Conservation (phyloP, 495 filamentous ascomycete genomes). For the Penicillium simplicissimum region DNA sequence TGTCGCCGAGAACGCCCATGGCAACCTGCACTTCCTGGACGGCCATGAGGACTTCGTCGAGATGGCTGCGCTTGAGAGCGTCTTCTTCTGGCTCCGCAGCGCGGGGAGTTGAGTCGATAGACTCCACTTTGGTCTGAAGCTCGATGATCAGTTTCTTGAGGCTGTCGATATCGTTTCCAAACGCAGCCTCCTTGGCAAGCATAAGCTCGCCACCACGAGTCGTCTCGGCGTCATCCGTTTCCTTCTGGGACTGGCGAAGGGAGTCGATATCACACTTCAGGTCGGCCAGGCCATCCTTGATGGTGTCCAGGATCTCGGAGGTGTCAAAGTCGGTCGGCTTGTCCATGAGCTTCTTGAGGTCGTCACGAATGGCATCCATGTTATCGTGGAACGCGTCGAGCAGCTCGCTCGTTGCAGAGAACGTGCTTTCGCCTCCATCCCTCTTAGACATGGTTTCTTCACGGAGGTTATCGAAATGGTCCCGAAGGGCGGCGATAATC, state of each 20-base stretch:
- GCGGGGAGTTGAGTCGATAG: constrained; percentile 64
- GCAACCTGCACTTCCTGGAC: constrained; percentile 60
- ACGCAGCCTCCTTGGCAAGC: constrained; percentile 50
- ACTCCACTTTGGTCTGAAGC: constrained; percentile 79
- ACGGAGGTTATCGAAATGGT: constrained; percentile 67
- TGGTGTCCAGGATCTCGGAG: constrained; percentile 81
- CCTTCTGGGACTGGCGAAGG: constrained; percentile 57
- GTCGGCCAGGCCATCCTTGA: constrained; percentile 73
- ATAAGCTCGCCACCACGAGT: constrained; percentile 56
- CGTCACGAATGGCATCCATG: constrained; percentile 67
- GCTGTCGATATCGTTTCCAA: constrained; percentile 74
- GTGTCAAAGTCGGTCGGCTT: constrained; percentile 79
- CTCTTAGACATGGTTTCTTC: constrained; percentile 58
- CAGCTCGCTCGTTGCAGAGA: constrained; percentile 69
- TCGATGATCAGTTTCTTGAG: constrained; percentile 80
- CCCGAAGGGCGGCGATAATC: constrained; percentile 67
- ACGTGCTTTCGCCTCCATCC: constrained; percentile 56
- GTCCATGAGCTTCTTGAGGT: constrained; percentile 74
- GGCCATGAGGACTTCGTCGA: constrained; percentile 59
- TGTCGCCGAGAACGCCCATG: constrained; percentile 50
- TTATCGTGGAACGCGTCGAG: constrained; percentile 83
- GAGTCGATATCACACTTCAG: constrained; percentile 75
- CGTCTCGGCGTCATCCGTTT: constrained; percentile 41
- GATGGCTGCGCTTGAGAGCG: constrained; percentile 56
- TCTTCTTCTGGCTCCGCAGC: constrained; percentile 43